Percentiles rank a stretch among this genome's conserved stretches.
Conservation (phyloP, 179 eudicot genomes). For the Silene coronaria region DNA sequence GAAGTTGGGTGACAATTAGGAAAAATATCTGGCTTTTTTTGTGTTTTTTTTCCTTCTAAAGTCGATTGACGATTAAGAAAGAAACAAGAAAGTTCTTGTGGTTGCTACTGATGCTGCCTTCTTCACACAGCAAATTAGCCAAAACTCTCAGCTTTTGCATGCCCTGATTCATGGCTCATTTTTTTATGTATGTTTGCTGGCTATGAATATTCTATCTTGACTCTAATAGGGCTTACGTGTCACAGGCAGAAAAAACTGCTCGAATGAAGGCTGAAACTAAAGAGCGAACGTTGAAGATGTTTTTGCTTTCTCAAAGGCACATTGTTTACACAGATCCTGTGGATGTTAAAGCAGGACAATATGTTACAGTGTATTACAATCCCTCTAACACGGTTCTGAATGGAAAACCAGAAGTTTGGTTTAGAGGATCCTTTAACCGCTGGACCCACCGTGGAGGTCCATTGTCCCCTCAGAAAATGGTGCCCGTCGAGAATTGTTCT, state of each 20-base stretch:
- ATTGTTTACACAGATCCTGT: slow-evolving; percentile 92
- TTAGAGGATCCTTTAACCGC: slow-evolving; percentile 88
- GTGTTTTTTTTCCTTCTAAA: no score
- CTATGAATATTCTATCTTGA: background rate
- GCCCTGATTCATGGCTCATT: background rate
- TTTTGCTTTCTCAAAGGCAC: slow-evolving; percentile 86
- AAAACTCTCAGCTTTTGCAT: background rate
- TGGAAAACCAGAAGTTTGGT: slow-evolving; percentile 94
- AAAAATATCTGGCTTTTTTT: background rate
- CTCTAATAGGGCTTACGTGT: slow-evolving; percentile 10
- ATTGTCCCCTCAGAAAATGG: slow-evolving; percentile 83
- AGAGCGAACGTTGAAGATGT: slow-evolving; percentile 64
- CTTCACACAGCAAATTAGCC: slow-evolving; percentile 4
- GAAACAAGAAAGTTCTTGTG: background rate
- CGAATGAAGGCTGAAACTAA: slow-evolving; percentile 76
- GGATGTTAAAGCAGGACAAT: slow-evolving; percentile 72
- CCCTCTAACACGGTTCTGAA: slow-evolving; percentile 75
- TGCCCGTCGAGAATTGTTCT: slow-evolving; percentile 64
- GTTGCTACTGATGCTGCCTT: slow-evolving; percentile 1
- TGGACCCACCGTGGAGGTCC: slow-evolving; percentile 90
- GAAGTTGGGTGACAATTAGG: background rate
- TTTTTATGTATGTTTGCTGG: background rate
- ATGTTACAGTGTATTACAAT: slow-evolving; percentile 75
- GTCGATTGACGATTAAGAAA: background rate
- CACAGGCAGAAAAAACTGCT: slow-evolving; percentile 76